Evolutionary conservation across 2,329 filamentous ascomycete species (phyloP), one percentile per base, ranked within the genome.

Genomic region (Harringtonia aguacate): DNA sequence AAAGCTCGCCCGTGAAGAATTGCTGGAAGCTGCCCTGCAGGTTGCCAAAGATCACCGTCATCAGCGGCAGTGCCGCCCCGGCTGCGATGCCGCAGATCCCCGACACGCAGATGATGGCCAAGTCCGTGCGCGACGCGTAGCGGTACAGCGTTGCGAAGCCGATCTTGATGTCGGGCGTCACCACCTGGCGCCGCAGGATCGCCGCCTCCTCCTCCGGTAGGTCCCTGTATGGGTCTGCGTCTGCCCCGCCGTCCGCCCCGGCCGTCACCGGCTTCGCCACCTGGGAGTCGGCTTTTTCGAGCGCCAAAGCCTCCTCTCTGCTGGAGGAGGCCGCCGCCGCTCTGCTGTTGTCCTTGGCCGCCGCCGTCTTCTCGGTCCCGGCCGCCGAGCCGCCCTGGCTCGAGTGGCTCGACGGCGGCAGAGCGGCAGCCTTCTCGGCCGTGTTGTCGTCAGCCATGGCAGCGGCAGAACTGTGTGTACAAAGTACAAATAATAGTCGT

Each of bases 1-100:
- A 57, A 17, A 73, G 65, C 0, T 56, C 58, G 8, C 65, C 64
- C 4, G 66, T 60, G 51, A 84, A 75, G 52, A 77, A 86, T 20
- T 68, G 58, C 54, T 84, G 75, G 58, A 94, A 94, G 2, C 73
- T 75, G 4, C 77, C 77, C 46, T 87, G 78, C 33, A 94, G 69
- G 41, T 79, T 77, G 48, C 87, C 86, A 55, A 94, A 94, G 29
- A 94, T 66, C 46, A 87, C 73, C 0, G 86, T 90, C 78, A 92
- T 90, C 21, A 88, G 65, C 7, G 86, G 86, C 48, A 90, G 62
- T 8, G 82, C 81, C 44, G 84, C 84, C 48, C 86, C 50, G 4
- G 51, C 48, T 14, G 71, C 78, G 51, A 89, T 84, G 50, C 84
- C 73, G 46, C 75, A 76, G 43, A 90, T 54, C 24, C 68, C 58